Evolutionary conservation across 2,329 filamentous ascomycete species (phyloP), one percentile per base, ranked within the genome.

Genomic region (Emmonsiellopsis sp.): DNA sequence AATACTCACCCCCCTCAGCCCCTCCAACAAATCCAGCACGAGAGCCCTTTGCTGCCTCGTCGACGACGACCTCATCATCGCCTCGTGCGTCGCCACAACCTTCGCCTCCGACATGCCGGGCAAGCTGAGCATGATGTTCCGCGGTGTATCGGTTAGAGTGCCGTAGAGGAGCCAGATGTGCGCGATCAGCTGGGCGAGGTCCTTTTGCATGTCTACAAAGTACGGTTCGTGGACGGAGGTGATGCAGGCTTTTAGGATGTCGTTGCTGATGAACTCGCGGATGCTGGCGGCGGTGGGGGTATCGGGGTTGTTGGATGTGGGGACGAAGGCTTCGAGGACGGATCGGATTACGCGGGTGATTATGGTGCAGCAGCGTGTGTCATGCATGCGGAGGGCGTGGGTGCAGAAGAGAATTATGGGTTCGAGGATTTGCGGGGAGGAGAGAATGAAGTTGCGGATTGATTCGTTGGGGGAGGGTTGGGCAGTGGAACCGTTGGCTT

Each of bases 131-230:
- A 98, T 78, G 40, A 97, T 80, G 5, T 83, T 75, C 16, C 84
- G 78, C 0, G 91, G 89, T 0, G 87, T 93, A 6, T 76, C 65
- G 7, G 86, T 91, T 34, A 81, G 70, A 0, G 81, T 75, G 10
- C 82, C 81, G 66, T 95, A 95, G 57, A 87, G 80, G 7, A 86
- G 79, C 62, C 95, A 78, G 57, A 97, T 93, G 3, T 85, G 81
- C 0, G 91, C 91, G 57, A 98, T 95, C 38, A 97, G 77, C 20
- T 84, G 81, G 0, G 90, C 92, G 20, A 98, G 79, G 50, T 98
- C 91, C 66, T 91, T 92, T 64, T 98, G 93, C 57, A 94, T 82
- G 61, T 98, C 93, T 35, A 96, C 91, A 70, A 97, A 98, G 70
- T 97, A 96, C 0, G 89, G 85, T 61, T 98, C 93, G 70, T 97